Evolutionary conservation across 208 protist genomes (phyloP).

Genomic region (Trypanosoma mega): DNA sequence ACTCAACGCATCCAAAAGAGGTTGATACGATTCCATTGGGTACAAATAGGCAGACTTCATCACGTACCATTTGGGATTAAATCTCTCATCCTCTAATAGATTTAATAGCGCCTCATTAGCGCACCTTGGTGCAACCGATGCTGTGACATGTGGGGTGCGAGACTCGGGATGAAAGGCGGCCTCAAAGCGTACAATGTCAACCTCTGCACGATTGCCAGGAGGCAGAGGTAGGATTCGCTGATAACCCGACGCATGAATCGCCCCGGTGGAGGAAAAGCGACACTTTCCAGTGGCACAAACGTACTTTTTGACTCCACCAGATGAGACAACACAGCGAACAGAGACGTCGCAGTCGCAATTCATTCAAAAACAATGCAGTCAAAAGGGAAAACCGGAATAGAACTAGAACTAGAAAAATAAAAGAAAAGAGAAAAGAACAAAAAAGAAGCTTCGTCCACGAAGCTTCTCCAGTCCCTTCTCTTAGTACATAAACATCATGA

Average conservation of each 20-base stretch:
- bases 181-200: slow-evolving; percentile 68
- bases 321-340: slow-evolving; percentile 39
- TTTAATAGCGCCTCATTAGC: slow-evolving; percentile 20
- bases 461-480: neutral
- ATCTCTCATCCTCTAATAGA: slow-evolving; percentile 48
- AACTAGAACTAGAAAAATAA: neutral
- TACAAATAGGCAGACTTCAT: slow-evolving; percentile 62
- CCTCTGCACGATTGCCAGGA: slow-evolving; percentile 25
- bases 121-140: slow-evolving; percentile 30
- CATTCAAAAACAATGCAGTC: slow-evolving; percentile 39
- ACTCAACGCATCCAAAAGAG: slow-evolving; percentile 39
- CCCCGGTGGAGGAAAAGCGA: slow-evolving; percentile 53
- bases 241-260: slow-evolving; percentile 68
- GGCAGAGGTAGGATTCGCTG: slow-evolving; percentile 43
- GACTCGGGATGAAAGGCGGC: slow-evolving; percentile 52
- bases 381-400: neutral
- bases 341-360: slow-evolving; percentile 67
- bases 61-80: slow-evolving; percentile 56
- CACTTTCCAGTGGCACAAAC: slow-evolving; percentile 55
- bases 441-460: neutral
- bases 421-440: neutral
- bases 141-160: slow-evolving; percentile 27
- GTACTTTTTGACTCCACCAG: slow-evolving; percentile 58
- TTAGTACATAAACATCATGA: too few relatives aligned
- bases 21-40: slow-evolving; percentile 52